Evolutionary conservation across 495 filamentous ascomycete genomes (phyloP), one percentile per base, ranked within the genome.

Genomic region (Hyaloscypha finlandica): DNA sequence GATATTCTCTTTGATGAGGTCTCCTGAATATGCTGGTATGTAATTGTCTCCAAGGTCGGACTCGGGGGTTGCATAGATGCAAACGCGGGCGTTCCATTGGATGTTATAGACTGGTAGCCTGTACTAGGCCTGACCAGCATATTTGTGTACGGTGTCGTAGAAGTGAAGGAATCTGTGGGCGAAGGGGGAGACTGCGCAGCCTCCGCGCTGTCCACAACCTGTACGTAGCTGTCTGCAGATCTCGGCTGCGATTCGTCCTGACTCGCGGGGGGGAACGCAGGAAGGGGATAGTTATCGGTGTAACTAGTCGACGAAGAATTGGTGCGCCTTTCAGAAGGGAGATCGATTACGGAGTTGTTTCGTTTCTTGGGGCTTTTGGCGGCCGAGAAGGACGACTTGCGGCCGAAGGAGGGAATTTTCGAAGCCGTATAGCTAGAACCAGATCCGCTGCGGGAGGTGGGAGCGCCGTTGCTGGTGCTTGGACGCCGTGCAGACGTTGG

Each of bases 1-100:
- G 93, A 92, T 80, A 98, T 97, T 69, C 95, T 84, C 81, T 97
- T 99, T 25, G 91, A 89, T 8, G 91, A 89, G 75, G 90, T 87
- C 35, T 97, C 94, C 55, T 95, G 90, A 52, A 99, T 92, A 66
- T 96, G 91, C 75, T 93, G 89, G 75, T 92, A 94, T 60, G 73
- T 75, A n/a, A 75, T 73, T 11, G 67, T 70, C 59, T 75, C 73
- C n/a, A 75, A 53, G 55, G 84, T 80, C 19, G 90, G 90, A 73
- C 87, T 91, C 67, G 86, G 83, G 14, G 83, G 81, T n/a, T 84
- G 78, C 31, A 65, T 45, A 56, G 66, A 39, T 12, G 42, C 59
- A 69, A 68, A 65, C 3, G 48, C 19, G 0, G 64, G 48, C n/a
- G 57, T 25, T 57, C 64, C 68, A 64, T 58, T 61, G 29, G 59